These are phyloP conservation scores for Boletellus ananas DNA, from an alignment of 768 basidiomycete species.

Conservation along the genomic window DNA sequence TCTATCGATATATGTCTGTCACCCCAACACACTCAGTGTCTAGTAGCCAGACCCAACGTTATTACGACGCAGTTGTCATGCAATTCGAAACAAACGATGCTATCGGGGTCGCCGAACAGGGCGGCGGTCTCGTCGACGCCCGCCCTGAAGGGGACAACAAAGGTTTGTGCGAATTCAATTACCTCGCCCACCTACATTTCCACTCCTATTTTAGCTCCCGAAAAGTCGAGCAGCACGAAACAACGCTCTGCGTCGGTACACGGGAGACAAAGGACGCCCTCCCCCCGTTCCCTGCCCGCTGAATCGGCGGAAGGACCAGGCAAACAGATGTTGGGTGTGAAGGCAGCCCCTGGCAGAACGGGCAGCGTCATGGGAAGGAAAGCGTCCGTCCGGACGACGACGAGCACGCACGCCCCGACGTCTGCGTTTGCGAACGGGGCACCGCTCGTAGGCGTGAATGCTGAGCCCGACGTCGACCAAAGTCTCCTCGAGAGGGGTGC, in stretches of 20 bases:
- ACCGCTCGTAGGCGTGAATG: constrained; percentile 46
- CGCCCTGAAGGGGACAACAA: constrained; percentile 3
- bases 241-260: not conserved
- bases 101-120: not conserved
- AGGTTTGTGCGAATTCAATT: not conserved
- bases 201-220: not conserved
- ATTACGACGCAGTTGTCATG: constrained; percentile 45
- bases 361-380: constrained; percentile 9
- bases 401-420: constrained; percentile 17
- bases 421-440: constrained; percentile 52
- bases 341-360: not conserved
- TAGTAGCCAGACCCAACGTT: constrained; percentile 36
- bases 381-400: constrained; percentile 22
- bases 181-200: not conserved
- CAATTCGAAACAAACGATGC: constrained; percentile 11
- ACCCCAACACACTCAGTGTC: constrained; percentile 15
- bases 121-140: not conserved
- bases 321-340: not conserved
- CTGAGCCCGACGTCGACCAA: constrained; percentile 40
- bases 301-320: constrained; percentile 8
- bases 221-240: not conserved
- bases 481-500: constrained; percentile 39
- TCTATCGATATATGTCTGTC: constrained; percentile 9
- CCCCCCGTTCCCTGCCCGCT: constrained; percentile 24
- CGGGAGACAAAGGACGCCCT: constrained; percentile 7